Evolutionary conservation across 345 rosid genomes (phyloP).

Genomic region (thale cress (Arabidopsis thaliana)): TAIR10.1 NC_003076.8:6758501-6759000

Average conservation of each 20-base stretch:
- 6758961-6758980: conserved; percentile 99
- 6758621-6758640: conserved; percentile 9
- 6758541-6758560: neutral
- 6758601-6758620: neutral
- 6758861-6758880: neutral
- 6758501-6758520: conserved; percentile 4
- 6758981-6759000: conserved; percentile 97
- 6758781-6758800: conserved; percentile 99
- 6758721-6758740: conserved; percentile 99
- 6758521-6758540: neutral
- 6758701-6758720: conserved; percentile 97
- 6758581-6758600: neutral
- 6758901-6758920: neutral
- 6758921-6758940: conserved; percentile 59
- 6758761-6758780: conserved; percentile 98
- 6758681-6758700: conserved; percentile 98
- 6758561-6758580: conserved; percentile 2
- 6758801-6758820: conserved; percentile 98
- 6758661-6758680: conserved; percentile 90
- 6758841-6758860: neutral
- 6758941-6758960: conserved; percentile 98
- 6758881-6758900: neutral
- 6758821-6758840: conserved; percentile 61
- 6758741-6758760: conserved; percentile 99
- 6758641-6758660: neutral